Evolutionary conservation across 208 protist genomes (phyloP), one percentile per base, ranked within the genome.

Genomic region (Jaenimonas drosophilae): DNA sequence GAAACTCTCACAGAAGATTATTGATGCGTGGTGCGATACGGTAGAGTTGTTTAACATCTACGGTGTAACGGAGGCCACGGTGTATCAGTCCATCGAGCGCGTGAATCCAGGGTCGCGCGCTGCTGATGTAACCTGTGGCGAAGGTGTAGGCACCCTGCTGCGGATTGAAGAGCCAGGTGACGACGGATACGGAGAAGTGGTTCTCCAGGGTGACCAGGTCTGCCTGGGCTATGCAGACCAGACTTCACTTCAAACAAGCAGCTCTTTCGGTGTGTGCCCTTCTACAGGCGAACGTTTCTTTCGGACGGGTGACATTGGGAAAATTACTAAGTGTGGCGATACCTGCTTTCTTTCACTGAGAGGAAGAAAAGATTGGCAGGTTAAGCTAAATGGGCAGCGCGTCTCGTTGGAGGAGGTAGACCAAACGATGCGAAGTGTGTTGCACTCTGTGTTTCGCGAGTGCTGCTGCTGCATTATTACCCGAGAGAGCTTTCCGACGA

Each of bases 31-130:
- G 75, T 52, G 62, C 0, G 33, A 12, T 1, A 20, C 14, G 32
- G 75, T 73, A 11, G 49, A 64, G 25, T 64, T 84, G 21, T 63
- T 60, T 54, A 84, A 74, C 47, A 64, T 84, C 14, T 84, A 84
- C 40, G 75, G 75, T 7, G 66, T 84, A 7, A 84, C 75, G 21
- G 75, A 84, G 53, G 75, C 46, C 19, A 84, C 75, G 0, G 59
- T 84, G 19, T 84, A 84, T 37, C 75, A 84, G 46, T 64, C 54
- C 5, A 36, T 65, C 53, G 19, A 30, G n/a, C 27, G 46, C 63
- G 42, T 65, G 16, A 24, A 17, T 44, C 34, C 57, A 12, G 62
- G 48, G 12, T 37, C 52, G 16, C 30, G 16, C 4, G 57, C 39
- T 29, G 33, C 44, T 2, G 40, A 66, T 9, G 29, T 74, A 16